A percentile compares a stretch with the other conserved stretches of the same genome.
phyloP scores from a whole-genome alignment of 108 stramenopile genomes.

The Pseudonitzschia multiseries region DNA sequence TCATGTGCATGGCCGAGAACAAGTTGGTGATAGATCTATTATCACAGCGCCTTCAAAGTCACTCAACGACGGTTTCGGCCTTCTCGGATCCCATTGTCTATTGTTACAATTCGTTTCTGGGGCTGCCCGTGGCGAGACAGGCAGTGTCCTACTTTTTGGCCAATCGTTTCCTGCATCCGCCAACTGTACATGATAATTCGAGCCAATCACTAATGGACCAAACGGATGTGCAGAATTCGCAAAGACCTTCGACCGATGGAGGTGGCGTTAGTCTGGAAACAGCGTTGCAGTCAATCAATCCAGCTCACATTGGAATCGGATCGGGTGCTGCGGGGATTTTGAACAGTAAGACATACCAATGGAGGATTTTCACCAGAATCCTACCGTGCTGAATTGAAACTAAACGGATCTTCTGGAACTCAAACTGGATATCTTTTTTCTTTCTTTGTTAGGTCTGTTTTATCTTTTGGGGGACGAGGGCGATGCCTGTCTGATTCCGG shows the following conservation, averaged over 20 bases:
- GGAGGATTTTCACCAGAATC: not conserved
- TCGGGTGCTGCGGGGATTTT: conserved; percentile 71
- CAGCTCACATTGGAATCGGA: conserved; percentile 70
- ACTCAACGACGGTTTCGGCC: conserved; percentile 61
- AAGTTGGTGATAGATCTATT: conserved; percentile 72
- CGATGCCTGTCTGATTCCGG: conserved; percentile 88
- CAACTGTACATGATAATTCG: conserved; percentile 25
- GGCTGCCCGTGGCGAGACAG: conserved; percentile 68
- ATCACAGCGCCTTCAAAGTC: conserved; percentile 62
- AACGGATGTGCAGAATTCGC: not conserved
- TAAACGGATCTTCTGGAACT: not conserved
- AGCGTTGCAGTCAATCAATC: conserved; percentile 53
- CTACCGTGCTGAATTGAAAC: not conserved
- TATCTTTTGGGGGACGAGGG: conserved; percentile 73
- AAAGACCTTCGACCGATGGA: not conserved
- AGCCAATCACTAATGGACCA: conserved; percentile 28
- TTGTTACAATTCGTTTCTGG: conserved; percentile 77
- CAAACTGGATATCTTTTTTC: conserved; percentile 4
- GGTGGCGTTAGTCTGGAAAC: conserved; percentile 46
- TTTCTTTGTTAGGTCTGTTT: conserved; percentile 28
- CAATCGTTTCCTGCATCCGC: conserved; percentile 44
- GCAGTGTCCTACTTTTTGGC: conserved; percentile 85
- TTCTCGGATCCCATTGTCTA: conserved; percentile 78
- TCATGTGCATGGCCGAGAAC: conserved; percentile 83
- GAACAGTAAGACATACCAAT: conserved; percentile 36